Conservation (phyloP, 1,284 basidiomycete species). For the Sanghuangporus weigelae region DNA sequence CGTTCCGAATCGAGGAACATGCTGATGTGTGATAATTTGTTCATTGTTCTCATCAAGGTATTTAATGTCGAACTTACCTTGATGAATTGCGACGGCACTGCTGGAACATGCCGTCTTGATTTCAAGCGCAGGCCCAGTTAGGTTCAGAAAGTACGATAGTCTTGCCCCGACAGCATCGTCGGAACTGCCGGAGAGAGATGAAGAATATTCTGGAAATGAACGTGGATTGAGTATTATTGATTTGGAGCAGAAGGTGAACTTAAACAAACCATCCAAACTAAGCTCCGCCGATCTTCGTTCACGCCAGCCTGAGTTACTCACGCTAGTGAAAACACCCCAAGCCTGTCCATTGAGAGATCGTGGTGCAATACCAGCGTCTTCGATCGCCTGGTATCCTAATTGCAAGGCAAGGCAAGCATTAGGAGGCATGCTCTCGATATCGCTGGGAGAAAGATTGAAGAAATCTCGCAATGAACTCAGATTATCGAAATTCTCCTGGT, state of each 20-base stretch:
- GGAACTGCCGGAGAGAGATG: conserved; percentile 2
- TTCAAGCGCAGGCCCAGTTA: conserved; percentile 20
- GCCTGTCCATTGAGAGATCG: conserved; percentile 10
- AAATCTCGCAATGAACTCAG: conserved; percentile 13
- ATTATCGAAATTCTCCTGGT: conserved; percentile 5
- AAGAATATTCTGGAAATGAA: background rate
- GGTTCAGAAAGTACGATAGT: conserved; percentile 20
- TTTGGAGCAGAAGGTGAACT: background rate
- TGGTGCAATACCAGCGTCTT: conserved; percentile 20
- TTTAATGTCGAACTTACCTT: conserved; percentile 13
- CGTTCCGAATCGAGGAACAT: conserved; percentile 17
- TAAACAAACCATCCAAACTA: conserved; percentile 7
- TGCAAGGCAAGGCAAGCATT: conserved; percentile 18
- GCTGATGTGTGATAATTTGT: conserved; percentile 4
- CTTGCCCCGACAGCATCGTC: conserved; percentile 13
- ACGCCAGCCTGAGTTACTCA: conserved; percentile 21
- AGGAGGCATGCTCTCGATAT: conserved; percentile 18
- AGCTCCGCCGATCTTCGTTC: conserved; percentile 8
- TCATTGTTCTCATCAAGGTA: background rate
- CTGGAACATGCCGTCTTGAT: conserved; percentile 22
- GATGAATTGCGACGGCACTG: conserved; percentile 21
- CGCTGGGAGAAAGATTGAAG: conserved; percentile 15
- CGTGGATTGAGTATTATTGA: background rate
- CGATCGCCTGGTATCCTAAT: conserved; percentile 19
- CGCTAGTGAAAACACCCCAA: conserved; percentile 19